These are phyloP conservation scores for Erodium chrysanthum DNA, from an alignment of 441 rosid genomes.

Conservation along the genomic window DNA sequence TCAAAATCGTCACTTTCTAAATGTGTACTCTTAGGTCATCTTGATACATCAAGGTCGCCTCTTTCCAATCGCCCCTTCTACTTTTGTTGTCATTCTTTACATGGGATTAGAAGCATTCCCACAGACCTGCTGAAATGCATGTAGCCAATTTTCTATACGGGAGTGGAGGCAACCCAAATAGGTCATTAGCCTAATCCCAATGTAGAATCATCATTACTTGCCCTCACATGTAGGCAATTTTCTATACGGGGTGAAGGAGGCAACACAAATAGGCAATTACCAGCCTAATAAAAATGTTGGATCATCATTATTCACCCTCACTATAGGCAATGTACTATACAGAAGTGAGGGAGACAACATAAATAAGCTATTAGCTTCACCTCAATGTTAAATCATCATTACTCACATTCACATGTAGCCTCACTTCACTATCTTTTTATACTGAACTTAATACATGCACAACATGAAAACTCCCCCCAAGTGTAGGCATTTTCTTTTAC, in stretches of 20 bases:
- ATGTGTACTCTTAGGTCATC: background rate
- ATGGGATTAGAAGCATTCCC: background rate
- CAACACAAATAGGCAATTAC: background rate
- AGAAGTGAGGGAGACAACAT: background rate
- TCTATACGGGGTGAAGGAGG: background rate
- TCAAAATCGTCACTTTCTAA: background rate
- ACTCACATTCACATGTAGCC: background rate
- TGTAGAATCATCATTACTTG: too few species aligned
- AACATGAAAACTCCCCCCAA: background rate
- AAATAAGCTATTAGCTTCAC: background rate
- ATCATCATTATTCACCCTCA: background rate
- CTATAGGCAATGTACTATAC: background rate
- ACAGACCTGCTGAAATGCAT: too few species aligned
- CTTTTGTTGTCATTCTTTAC: background rate
- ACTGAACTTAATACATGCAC: background rate
- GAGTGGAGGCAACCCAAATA: too few species aligned
- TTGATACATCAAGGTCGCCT: background rate
- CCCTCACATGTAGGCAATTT: background rate
- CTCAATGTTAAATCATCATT: background rate
- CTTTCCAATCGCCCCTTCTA: background rate
- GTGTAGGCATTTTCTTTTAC: background rate
- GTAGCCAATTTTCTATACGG: too few species aligned
- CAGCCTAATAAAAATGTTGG: background rate
- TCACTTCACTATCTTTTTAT: background rate
- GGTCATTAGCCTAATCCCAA: too few species aligned